Evolutionary conservation across 2,329 filamentous ascomycete species (phyloP).

Genomic region (Sclerotinia minor): DNA sequence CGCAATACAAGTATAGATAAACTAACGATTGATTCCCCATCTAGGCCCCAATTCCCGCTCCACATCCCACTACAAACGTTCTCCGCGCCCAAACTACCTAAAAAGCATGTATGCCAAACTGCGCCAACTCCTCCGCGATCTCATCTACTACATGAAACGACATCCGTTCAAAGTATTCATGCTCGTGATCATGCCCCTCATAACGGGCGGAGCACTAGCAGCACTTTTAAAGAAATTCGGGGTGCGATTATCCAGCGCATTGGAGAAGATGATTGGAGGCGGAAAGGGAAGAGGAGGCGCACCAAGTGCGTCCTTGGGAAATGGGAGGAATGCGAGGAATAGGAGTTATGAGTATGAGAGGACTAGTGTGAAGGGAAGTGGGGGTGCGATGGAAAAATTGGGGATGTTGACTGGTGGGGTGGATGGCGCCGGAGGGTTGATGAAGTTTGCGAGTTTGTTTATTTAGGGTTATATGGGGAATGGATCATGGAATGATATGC

Average conservation of each 20-base stretch:
- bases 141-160: conserved; percentile 76
- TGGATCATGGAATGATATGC: conserved; percentile 6
- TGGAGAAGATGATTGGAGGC: conserved; percentile 59
- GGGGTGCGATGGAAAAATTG: conserved; percentile 31
- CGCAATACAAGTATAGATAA: neutral
- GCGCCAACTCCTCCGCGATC: conserved; percentile 75
- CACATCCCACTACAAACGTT: conserved; percentile 71
- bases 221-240: conserved; percentile 79
- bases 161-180: conserved; percentile 87
- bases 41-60: conserved; percentile 24
- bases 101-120: conserved; percentile 72
- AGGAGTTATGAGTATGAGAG: conserved; percentile 25
- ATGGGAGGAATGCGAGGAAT: neutral
- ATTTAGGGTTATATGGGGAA: conserved; percentile 32
- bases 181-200: conserved; percentile 81
- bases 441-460: conserved; percentile 42
- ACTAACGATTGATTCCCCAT: conserved; percentile 12
- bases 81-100: conserved; percentile 78
- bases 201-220: conserved; percentile 79
- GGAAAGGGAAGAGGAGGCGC: conserved; percentile 17
- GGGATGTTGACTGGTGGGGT: conserved; percentile 33
- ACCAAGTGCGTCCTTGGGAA: neutral
- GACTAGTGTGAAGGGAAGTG: conserved; percentile 32
- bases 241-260: conserved; percentile 66
- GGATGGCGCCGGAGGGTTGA: conserved; percentile 36